phyloP scores from a whole-genome alignment of 139 green algal genomes.

The Chlorella ohadii region DNA sequence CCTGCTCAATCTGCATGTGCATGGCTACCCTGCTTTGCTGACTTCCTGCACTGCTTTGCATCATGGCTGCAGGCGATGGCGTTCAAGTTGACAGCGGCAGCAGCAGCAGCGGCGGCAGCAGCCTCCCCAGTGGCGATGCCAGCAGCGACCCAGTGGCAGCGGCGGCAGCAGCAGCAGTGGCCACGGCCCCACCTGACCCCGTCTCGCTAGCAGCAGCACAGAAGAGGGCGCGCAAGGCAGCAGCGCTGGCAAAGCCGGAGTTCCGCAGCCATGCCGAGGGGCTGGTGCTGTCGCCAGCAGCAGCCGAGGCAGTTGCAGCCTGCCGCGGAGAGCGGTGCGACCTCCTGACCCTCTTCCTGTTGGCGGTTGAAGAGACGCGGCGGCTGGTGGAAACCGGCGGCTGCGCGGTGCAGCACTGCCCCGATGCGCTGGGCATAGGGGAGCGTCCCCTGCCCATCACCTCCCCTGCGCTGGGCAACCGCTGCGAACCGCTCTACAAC shows the following conservation, averaged over 20 bases:
- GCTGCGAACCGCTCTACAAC: constrained; percentile 29
- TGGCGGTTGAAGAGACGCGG: not conserved
- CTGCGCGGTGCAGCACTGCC: constrained; percentile 35
- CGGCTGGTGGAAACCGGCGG: not conserved
- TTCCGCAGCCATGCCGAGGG: constrained; percentile 8
- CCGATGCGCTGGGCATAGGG: constrained; percentile 15
- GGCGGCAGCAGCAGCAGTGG: not conserved
- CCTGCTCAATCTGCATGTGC: no score
- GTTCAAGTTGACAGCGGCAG: no score
- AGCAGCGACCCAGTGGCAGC: not conserved
- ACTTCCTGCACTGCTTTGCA: no score
- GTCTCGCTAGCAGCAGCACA: not conserved
- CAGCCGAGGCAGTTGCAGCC: not conserved
- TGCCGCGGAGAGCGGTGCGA: not conserved
- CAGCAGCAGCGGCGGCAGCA: no score
- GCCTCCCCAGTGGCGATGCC: no score
- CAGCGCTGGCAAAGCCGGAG: not conserved
- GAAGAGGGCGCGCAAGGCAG: not conserved
- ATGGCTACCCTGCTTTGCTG: no score
- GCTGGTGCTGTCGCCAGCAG: not conserved
- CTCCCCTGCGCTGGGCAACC: constrained; percentile 21
- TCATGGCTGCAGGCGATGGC: no score
- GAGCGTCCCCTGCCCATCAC: constrained; percentile 15
- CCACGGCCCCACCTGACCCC: no score
- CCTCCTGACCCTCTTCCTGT: constrained; percentile 2